phyloP scores from a whole-genome alignment of 2,329 filamentous ascomycete genomes.

The Periconia digitata region DNA sequence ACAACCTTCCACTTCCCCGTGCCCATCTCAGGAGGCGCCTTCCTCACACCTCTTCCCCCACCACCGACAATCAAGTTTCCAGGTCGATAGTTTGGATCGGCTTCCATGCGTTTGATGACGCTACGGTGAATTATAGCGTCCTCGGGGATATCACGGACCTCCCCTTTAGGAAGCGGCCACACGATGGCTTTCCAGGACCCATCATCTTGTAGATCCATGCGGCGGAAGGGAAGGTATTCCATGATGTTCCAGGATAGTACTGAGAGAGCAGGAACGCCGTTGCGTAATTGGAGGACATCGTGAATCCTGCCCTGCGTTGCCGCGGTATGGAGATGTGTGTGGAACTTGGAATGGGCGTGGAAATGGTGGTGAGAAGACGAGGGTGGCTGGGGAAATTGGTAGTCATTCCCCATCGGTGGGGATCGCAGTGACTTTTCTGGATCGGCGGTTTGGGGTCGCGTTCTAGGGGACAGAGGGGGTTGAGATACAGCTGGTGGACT shows the following conservation, averaged over 20 bases:
- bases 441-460: background rate
- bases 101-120: conserved; percentile 70
- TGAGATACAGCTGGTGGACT: conserved; percentile 16
- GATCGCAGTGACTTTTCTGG: background rate
- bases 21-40: conserved; percentile 62
- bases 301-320: conserved; percentile 61
- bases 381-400: background rate
- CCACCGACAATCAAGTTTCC: conserved; percentile 81
- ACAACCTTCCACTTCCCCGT: conserved; percentile 73
- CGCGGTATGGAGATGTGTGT: conserved; percentile 60
- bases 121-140: conserved; percentile 72
- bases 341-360: conserved; percentile 49
- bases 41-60: conserved; percentile 68
- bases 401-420: too few species aligned
- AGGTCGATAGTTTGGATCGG: conserved; percentile 66
- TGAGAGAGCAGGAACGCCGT: conserved; percentile 57
- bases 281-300: conserved; percentile 68
- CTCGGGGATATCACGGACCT: conserved; percentile 73
- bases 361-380: conserved; percentile 13
- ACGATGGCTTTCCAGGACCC: conserved; percentile 78
- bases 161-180: conserved; percentile 77
- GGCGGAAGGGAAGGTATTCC: conserved; percentile 79
- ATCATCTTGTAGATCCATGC: conserved; percentile 74
- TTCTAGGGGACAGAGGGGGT: background rate
- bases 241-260: conserved; percentile 74